A percentile compares a stretch with the other conserved stretches of the same genome.
Evolutionary conservation across 805 yeast genomes (phyloP).

Genomic region (Pichia sporocuriosa): DNA sequence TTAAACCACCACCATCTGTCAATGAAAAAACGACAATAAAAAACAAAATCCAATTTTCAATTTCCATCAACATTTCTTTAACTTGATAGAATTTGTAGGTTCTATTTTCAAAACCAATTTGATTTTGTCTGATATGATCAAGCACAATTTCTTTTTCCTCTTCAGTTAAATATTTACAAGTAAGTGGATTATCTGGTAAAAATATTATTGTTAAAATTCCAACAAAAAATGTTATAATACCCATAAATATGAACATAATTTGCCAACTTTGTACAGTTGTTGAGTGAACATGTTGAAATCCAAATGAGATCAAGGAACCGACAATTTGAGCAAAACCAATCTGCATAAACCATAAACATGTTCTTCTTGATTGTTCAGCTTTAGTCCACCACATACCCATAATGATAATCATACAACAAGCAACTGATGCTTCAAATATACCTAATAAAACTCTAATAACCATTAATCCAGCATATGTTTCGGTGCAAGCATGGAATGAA

Average conservation of each 20-base stretch:
- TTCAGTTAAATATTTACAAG: slow-evolving; percentile 24
- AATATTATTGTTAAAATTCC: slow-evolving; percentile 24
- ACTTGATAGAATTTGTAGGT: slow-evolving; percentile 25
- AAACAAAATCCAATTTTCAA: slow-evolving; percentile 19
- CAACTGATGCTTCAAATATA: slow-evolving; percentile 24
- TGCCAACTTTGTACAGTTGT: slow-evolving; percentile 22
- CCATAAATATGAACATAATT: slow-evolving; percentile 26
- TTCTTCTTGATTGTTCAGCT: slow-evolving; percentile 21
- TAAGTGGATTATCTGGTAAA: slow-evolving; percentile 26
- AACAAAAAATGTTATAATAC: slow-evolving; percentile 23
- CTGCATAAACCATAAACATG: slow-evolving; percentile 19
- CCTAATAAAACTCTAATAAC: slow-evolving; percentile 42
- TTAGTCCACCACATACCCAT: slow-evolving; percentile 22
- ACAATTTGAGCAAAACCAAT: slow-evolving; percentile 20
- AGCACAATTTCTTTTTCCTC: slow-evolving; percentile 30
- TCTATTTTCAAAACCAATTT: slow-evolving; percentile 28
- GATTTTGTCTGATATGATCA: slow-evolving; percentile 24
- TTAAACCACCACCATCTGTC: slow-evolving; percentile 29
- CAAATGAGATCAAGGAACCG: slow-evolving; percentile 24
- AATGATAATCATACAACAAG: slow-evolving; percentile 12
- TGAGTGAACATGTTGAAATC: slow-evolving; percentile 21
- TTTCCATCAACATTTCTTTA: slow-evolving; percentile 21
- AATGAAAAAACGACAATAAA: slow-evolving; percentile 21
- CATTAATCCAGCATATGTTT: slow-evolving; percentile 38
- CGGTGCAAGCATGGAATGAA: slow-evolving; percentile 37